Evolutionary conservation across 805 yeast genomes (phyloP).

Genomic region (Kluyveromyces aestuarii): DNA sequence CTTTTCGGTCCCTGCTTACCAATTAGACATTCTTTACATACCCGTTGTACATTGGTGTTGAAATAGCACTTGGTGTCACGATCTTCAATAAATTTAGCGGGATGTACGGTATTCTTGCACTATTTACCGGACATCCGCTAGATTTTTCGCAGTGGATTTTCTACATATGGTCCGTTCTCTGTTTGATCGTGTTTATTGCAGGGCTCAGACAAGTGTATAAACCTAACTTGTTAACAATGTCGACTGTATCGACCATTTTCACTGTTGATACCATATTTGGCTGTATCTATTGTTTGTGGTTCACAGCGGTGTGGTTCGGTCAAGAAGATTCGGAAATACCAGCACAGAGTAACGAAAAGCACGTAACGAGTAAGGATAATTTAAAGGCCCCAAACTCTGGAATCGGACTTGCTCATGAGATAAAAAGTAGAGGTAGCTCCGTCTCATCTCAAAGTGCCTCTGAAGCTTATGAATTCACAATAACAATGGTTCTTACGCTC

Average conservation of each 20-base stretch:
- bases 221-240: conserved; percentile 50
- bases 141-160: conserved; percentile 75
- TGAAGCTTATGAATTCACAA: conserved; percentile 44
- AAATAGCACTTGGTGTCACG: conserved; percentile 63
- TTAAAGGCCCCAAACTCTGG: conserved; percentile 6
- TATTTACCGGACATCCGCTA: conserved; percentile 84
- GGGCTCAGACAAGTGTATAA: conserved; percentile 45
- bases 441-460: conserved; percentile 53
- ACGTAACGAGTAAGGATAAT: conserved; percentile 5
- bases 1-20: neutral
- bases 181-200: conserved; percentile 54
- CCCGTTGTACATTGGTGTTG: conserved; percentile 85
- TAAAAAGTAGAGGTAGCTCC: conserved; percentile 11
- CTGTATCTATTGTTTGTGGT: conserved; percentile 61
- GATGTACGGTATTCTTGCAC: conserved; percentile 72
- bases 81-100: conserved; percentile 86
- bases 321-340: conserved; percentile 29
- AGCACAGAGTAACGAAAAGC: neutral
- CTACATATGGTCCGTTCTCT: conserved; percentile 54
- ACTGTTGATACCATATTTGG: conserved; percentile 59
- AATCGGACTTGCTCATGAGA: conserved; percentile 4
- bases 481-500: conserved; percentile 44
- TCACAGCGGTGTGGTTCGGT: conserved; percentile 67
- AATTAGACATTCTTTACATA: conserved; percentile 4
- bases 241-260: conserved; percentile 57